Evolutionary conservation across 164 flowering plant species (phyloP), one percentile per base, ranked within the genome.

Genomic region (Dillenia suffruticosa): DNA sequence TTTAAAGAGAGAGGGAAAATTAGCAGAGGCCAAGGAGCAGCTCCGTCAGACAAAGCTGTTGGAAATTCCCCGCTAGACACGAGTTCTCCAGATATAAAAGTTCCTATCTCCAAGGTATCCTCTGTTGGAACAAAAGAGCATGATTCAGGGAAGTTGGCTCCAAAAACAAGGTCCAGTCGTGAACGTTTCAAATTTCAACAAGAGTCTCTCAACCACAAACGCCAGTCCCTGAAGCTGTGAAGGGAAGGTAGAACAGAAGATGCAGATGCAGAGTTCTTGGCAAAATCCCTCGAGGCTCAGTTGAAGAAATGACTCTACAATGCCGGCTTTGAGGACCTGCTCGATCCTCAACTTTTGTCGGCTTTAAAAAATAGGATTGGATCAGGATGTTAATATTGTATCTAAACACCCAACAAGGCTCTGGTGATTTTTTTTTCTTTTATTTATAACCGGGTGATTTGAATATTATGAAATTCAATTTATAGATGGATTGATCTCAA

Each of bases 181-280:
- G 96, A 94, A 56, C 88, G 95, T 15, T 89, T 89, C 76, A 91
- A 94, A 70, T 64, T 91, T 81, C 98, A 94, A 56, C 93, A 89
- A 77, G 82, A 89, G 64, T 89, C 88, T 49, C 91, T 94, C 40
- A 72, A 78, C 44, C 98, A 89, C 81, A 94, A 94, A 68, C 85
- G 98, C 11, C 79, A 81, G 74, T 95, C 97, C 16, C 65, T 89
- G 56, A 91, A 86, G 77, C 82, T 94, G 51, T 74, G 96, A 51
- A 83, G 93, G n/a, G 98, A 94, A 68, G 97, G 97, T 51, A 77
- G 85, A 56, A 70, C 59, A 10, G 83, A 74, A 59, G 97, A 94
- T 79, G 96, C 98, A 9, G 97, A 91, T 48, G 83, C 90, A 9
- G 95, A 89, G 69, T 81, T 81, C 44, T 62, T 84, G 74, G 97